phyloP scores from a whole-genome alignment of 2,329 filamentous ascomycete species.

The Clonostachys sp. region DNA sequence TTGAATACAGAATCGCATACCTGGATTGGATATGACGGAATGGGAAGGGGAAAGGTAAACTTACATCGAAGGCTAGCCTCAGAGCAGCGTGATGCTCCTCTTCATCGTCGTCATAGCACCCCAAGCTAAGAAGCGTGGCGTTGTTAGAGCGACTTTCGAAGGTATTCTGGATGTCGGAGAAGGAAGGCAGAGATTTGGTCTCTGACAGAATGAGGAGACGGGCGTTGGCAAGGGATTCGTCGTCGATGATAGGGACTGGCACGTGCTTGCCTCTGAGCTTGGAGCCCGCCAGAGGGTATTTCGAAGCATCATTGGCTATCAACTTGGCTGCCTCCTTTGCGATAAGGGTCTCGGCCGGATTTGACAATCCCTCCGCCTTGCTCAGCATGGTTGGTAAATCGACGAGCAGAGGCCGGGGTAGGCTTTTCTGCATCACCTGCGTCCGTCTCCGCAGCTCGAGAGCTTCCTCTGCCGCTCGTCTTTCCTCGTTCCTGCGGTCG shows the following conservation, averaged over 20 bases:
- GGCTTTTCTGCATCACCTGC: constrained; percentile 80
- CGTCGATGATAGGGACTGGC: constrained; percentile 61
- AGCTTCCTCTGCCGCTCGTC: constrained; percentile 67
- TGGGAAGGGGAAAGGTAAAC: constrained; percentile 19
- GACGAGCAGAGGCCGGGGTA: constrained; percentile 73
- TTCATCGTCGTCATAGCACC: constrained; percentile 73
- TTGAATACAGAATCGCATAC: not conserved
- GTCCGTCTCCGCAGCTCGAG: constrained; percentile 79
- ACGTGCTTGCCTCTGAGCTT: constrained; percentile 59
- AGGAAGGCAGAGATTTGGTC: constrained; percentile 42
- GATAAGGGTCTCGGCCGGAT: constrained; percentile 65
- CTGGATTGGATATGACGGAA: not conserved
- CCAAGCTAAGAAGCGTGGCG: constrained; percentile 70
- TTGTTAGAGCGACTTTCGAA: constrained; percentile 50
- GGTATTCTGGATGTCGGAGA: constrained; percentile 45
- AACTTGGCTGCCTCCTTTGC: constrained; percentile 74
- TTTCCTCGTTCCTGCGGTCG: constrained; percentile 72
- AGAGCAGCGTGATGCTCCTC: constrained; percentile 62
- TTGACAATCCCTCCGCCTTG: constrained; percentile 52
- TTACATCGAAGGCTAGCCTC: constrained; percentile 69
- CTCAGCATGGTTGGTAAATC: constrained; percentile 67
- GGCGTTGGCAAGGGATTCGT: constrained; percentile 69
- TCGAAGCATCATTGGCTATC: constrained; percentile 76
- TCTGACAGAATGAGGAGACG: constrained; percentile 73
- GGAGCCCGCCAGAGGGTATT: constrained; percentile 65